Percentiles rank a stretch among this genome's conserved stretches.
Conservation (phyloP, 106 monocot species). For the Ottelia alismoides region DNA sequence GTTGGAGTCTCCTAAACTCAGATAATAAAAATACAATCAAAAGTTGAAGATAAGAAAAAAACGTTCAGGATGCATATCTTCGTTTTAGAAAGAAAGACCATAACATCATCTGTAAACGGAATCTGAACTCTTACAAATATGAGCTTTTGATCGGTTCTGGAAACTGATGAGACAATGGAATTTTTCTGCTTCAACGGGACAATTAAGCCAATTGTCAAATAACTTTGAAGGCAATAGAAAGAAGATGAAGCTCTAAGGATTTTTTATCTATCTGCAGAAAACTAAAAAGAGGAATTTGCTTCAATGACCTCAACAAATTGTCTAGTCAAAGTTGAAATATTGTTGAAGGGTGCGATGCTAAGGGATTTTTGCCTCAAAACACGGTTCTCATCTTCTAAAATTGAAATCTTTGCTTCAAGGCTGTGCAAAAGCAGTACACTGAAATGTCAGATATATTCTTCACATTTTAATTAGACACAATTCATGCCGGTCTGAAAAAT, state of each 20-base stretch:
- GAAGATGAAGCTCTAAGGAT: too few relatives aligned
- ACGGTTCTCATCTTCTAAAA: constrained; percentile 69
- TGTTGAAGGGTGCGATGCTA: constrained; percentile 39
- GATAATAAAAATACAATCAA: neutral
- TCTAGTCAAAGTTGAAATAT: constrained; percentile 27
- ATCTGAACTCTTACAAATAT: constrained; percentile 70
- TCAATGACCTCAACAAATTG: constrained; percentile 49
- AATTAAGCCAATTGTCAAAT: too few relatives aligned
- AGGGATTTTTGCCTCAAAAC: constrained; percentile 66
- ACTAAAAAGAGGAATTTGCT: too few relatives aligned
- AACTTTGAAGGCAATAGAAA: too few relatives aligned
- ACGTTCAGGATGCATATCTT: neutral
- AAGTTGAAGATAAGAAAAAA: neutral
- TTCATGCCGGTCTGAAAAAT: too few relatives aligned
- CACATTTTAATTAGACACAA: too few relatives aligned
- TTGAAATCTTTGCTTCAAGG: constrained; percentile 71
- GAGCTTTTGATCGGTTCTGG: constrained; percentile 26
- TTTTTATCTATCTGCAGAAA: too few relatives aligned
- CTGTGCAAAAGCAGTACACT: constrained; percentile 14
- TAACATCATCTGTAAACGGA: too few relatives aligned
- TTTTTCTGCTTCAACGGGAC: constrained; percentile 40
- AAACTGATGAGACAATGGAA: constrained; percentile 17
- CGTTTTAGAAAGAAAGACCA: too few relatives aligned
- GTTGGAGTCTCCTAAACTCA: constrained; percentile 60
- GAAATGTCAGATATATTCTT: too few relatives aligned